phyloP scores from a whole-genome alignment of 768 basidiomycete genomes.

The Erythrobasidium yunnanense region DNA sequence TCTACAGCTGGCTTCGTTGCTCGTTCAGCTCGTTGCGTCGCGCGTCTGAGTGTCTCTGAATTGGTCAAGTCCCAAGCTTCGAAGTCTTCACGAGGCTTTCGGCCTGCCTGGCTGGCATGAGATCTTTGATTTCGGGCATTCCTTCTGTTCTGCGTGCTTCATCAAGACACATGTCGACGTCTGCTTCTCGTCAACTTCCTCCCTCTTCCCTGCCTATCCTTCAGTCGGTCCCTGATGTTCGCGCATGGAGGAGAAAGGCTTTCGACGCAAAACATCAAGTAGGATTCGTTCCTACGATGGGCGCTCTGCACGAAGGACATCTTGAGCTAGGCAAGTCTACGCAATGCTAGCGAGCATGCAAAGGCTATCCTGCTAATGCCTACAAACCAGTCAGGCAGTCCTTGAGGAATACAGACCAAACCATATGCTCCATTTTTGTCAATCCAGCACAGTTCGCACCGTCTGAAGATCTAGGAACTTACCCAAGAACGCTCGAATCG shows the following conservation, averaged over 20 bases:
- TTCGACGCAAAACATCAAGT: constrained; percentile 56
- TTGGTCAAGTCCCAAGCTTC: too few species aligned
- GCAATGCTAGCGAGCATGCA: not conserved
- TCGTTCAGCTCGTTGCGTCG: too few species aligned
- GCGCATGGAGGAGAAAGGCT: constrained; percentile 63
- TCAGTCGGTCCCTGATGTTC: constrained; percentile 53
- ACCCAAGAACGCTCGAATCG: constrained; percentile 70
- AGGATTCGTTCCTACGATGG: constrained; percentile 97
- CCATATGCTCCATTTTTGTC: constrained; percentile 90
- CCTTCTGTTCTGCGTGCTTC: too few species aligned
- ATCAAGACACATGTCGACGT: not conserved
- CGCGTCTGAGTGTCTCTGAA: too few species aligned
- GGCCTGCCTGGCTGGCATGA: too few species aligned
- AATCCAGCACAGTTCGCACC: constrained; percentile 97
- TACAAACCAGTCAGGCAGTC: constrained; percentile 57
- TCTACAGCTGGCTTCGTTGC: too few species aligned
- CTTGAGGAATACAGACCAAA: constrained; percentile 65
- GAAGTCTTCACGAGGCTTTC: too few species aligned
- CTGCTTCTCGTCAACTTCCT: constrained; percentile 15
- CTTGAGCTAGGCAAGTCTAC: constrained; percentile 67
- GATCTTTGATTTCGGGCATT: too few species aligned
- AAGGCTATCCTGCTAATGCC: not conserved
- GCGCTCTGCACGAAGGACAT: constrained; percentile 88
- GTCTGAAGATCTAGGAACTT: constrained; percentile 79
- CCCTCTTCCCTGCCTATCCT: constrained; percentile 40